A percentile compares a stretch with the other conserved stretches of the same genome.
Conservation (phyloP, 169 alveolate genomes). For the Eimeria sp. region DNA sequence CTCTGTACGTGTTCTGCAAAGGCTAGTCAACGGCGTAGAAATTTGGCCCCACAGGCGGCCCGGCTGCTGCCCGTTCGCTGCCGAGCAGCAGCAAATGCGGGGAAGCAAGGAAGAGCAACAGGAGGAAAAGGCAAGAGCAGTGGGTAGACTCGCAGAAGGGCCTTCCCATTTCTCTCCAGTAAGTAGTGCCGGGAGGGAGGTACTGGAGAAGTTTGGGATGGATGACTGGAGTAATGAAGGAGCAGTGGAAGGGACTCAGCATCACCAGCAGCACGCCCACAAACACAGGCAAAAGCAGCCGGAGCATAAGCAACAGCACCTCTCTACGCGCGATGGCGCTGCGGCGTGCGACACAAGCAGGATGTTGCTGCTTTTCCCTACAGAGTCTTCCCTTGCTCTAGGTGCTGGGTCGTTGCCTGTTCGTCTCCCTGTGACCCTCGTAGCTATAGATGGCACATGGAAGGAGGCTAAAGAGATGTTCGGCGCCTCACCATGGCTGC, state of each 20-base stretch:
- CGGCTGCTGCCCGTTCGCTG: constrained; percentile 70
- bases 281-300: neutral
- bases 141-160: neutral
- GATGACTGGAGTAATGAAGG: neutral
- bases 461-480: constrained; percentile 81
- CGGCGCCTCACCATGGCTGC: constrained; percentile 70
- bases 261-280: neutral
- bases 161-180: neutral
- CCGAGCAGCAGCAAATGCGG: constrained; percentile 37
- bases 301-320: constrained; percentile 62
- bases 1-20: constrained; percentile 71
- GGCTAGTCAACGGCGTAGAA: constrained; percentile 50
- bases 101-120: neutral
- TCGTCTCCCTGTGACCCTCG: constrained; percentile 76
- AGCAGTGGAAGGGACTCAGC: neutral
- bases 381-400: constrained; percentile 62
- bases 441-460: constrained; percentile 82
- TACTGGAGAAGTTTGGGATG: neutral
- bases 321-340: constrained; percentile 45
- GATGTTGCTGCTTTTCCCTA: constrained; percentile 61
- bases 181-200: neutral
- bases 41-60: constrained; percentile 72
- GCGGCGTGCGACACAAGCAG: constrained; percentile 48
- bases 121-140: neutral
- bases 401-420: constrained; percentile 69